These are phyloP conservation scores for Teunomyces tritomae DNA, from an alignment of 805 yeast genomes.

Conservation along the genomic window DNA sequence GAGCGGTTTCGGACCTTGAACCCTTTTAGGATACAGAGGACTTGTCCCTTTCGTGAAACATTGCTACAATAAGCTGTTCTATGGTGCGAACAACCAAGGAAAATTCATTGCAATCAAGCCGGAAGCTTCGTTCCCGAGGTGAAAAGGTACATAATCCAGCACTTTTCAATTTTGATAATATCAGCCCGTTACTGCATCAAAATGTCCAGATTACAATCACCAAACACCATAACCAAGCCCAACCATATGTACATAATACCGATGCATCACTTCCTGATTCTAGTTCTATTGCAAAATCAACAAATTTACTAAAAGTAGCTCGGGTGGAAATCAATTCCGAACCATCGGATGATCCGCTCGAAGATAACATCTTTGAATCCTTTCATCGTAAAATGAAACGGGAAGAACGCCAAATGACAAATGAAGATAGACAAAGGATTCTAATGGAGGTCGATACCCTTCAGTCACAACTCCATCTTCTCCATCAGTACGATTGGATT, in stretches of 20 bases:
- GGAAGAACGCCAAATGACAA: conserved; percentile 60
- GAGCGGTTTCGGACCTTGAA: neutral
- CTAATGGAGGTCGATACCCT: conserved; percentile 57
- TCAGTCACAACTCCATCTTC: conserved; percentile 40
- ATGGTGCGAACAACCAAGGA: neutral
- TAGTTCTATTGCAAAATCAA: conserved; percentile 6
- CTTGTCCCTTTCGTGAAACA: neutral
- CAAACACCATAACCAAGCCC: conserved; percentile 5
- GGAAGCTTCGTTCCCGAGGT: conserved; percentile 32
- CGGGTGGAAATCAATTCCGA: neutral
- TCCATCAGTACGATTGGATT: conserved; percentile 46
- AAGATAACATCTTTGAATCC: conserved; percentile 40
- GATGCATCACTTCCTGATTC: conserved; percentile 11
- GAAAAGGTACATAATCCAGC: conserved; percentile 11
- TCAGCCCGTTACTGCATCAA: conserved; percentile 23
- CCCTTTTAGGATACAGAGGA: neutral
- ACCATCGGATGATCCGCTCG: conserved; percentile 34
- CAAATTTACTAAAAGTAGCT: conserved; percentile 1
- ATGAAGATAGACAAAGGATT: conserved; percentile 52
- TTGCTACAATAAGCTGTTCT: neutral
- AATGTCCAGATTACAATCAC: conserved; percentile 18
- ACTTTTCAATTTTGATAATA: conserved; percentile 35
- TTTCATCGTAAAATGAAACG: conserved; percentile 61
- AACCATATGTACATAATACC: conserved; percentile 12
- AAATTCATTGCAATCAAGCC: conserved; percentile 5